Evolutionary conservation across 225 moss, liverwort and hornwort genomes (phyloP).

Genomic region (Sphagnum contortum): DNA sequence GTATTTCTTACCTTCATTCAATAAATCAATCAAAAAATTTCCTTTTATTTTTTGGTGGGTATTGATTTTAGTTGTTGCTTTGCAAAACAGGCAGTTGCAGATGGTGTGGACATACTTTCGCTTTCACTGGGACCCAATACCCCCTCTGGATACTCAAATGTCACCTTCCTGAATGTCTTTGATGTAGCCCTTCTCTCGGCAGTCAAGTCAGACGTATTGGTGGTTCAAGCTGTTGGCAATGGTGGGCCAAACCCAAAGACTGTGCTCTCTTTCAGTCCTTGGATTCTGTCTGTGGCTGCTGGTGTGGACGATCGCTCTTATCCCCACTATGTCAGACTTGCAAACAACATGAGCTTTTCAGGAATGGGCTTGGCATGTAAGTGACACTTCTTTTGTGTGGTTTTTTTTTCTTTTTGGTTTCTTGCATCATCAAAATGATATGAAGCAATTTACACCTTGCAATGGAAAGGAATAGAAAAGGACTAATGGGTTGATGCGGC

Average conservation of each 20-base stretch:
- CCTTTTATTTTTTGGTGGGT: too few species aligned
- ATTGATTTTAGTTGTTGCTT: too few species aligned
- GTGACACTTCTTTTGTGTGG: background rate
- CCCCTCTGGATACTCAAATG: conserved; percentile 28
- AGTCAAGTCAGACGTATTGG: conserved; percentile 64
- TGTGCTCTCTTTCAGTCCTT: conserved; percentile 74
- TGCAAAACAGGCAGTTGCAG: conserved; percentile 49
- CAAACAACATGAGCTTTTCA: conserved; percentile 18
- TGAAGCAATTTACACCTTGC: too few species aligned
- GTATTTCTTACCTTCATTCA: too few species aligned
- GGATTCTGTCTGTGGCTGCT: conserved; percentile 72
- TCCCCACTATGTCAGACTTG: conserved; percentile 32
- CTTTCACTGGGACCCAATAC: conserved; percentile 69
- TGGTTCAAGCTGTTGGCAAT: conserved; percentile 74
- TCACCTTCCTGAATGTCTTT: conserved; percentile 66
- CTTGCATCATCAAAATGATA: too few species aligned
- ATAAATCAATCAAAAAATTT: too few species aligned
- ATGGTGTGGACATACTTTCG: conserved; percentile 65
- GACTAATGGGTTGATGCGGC: too few species aligned
- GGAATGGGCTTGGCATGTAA: conserved; percentile 40
- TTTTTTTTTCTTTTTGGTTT: background rate
- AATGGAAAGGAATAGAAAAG: too few species aligned
- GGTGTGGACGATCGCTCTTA: conserved; percentile 63
- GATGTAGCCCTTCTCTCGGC: conserved; percentile 67
- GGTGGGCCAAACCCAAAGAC: conserved; percentile 62